Evolutionary conservation across 2,329 filamentous ascomycete genomes (phyloP), one percentile per base, ranked within the genome.

Genomic region (Talaromyces sp.): DNA sequence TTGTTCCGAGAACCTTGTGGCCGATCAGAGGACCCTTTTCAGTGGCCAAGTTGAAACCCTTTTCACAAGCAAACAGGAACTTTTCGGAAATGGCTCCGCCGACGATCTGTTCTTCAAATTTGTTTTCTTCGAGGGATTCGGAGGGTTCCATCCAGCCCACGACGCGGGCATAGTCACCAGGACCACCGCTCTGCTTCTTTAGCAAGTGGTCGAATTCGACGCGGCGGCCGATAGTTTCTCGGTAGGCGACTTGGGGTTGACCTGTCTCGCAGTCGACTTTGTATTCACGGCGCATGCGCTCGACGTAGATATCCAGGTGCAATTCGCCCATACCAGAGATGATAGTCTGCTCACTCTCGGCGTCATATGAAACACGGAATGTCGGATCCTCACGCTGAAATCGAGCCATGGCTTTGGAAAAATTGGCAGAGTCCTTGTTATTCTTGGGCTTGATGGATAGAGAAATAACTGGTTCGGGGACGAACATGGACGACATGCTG

Each of bases 371-470:
- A 43, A 99, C 91, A 62, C 95, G 89, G 87, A 99, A 99, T 13
- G 95, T 99, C 3, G 95, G 95, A 73, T 99, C 95, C 81, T 99
- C 95, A 69, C 95, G 90, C 81, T 97, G 94, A 86, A 99, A 99
- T 71, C 95, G 91, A 78, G 94, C 95, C 89, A 99, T 98, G 71
- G 95, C 95, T 82, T 99, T 99, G 75, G 90, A 93, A 85, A 99
- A 99, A 82, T 96, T 95, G 76, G 92, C 88, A 66, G 90, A 89
- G 73, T 99, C 94, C 77, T 92, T 95, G 76, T 87, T 93, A 77
- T 92, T 89, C 85, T 98, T 98, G 57, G 95, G 95, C 80, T 92
- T 93, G 84, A 99, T 98, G 25, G 93, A 97, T 49, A 99, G 88
- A 19, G 94, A 98, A 80, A 99, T 97, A 82, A 99, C 95, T 35